Evolutionary conservation across 768 basidiomycete genomes (phyloP).

Genomic region (Suillus alpinus): DNA sequence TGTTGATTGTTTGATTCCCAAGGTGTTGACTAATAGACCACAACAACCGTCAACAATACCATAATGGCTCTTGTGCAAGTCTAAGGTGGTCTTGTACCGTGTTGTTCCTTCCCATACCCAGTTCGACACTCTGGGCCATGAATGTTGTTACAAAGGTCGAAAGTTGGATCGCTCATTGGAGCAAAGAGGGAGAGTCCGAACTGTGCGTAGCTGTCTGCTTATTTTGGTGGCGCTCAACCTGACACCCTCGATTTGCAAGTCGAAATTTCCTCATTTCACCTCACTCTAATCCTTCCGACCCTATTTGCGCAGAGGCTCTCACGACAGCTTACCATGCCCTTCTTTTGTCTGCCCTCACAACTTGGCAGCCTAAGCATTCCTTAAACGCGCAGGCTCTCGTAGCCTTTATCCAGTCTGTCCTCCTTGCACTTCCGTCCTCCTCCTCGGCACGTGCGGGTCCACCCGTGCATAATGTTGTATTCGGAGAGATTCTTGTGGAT

Average conservation of each 20-base stretch:
- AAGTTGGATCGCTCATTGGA: conserved; percentile 52
- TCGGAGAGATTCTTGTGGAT: conserved; percentile 75
- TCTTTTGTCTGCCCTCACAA: conserved; percentile 53
- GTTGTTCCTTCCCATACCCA: conserved; percentile 15
- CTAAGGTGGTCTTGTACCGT: conserved; percentile 7
- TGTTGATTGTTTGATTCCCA: not conserved
- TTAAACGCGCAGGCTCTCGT: conserved; percentile 53
- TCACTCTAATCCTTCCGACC: conserved; percentile 58
- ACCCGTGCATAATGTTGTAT: conserved; percentile 40
- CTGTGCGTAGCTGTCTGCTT: conserved; percentile 43
- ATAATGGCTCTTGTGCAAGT: conserved; percentile 18
- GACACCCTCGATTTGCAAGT: conserved; percentile 35
- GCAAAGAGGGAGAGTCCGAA: conserved; percentile 56
- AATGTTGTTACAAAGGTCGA: conserved; percentile 56
- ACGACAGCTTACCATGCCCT: conserved; percentile 71
- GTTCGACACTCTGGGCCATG: conserved; percentile 38
- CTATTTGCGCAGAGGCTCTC: conserved; percentile 51
- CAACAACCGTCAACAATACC: conserved; percentile 24
- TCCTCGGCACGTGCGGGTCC: conserved; percentile 43
- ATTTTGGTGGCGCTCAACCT: conserved; percentile 17
- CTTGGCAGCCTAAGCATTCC: conserved; percentile 48
- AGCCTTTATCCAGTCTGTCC: conserved; percentile 61
- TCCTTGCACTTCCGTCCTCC: conserved; percentile 65
- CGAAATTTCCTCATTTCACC: conserved; percentile 57
- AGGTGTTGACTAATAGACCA: conserved; percentile 18